Evolutionary conservation across 345 rosid genomes (phyloP), one percentile per base, ranked within the genome.

Genomic region (Camelina hispida): DNA sequence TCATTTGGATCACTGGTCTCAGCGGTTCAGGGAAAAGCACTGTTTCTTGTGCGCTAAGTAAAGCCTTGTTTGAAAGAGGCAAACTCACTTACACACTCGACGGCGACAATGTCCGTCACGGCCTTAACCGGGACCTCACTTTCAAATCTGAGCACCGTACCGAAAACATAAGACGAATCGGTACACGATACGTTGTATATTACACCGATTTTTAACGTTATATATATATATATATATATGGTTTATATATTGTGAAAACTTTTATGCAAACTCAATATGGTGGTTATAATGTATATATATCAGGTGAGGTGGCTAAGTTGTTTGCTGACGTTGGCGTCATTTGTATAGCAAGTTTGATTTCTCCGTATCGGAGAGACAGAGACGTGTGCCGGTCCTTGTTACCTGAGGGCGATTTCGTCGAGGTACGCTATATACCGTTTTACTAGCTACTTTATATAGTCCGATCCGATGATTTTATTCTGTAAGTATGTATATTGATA

Each of bases 1-100:
- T 89, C 76, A 82, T 89, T 65, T 91, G 97, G 97, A 81, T 89
- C 74, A 91, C 93, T 10, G 94, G 97, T 71, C 92, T 89, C 22
- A 87, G 94, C 71, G 97, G 94, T 68, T 91, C 97, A 83, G 95
- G 95, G 32, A 91, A 91, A 80, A 91, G 95, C 85, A 91, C 95
- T n/a, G 62, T 89, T 83, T 95, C 95, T 0, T 91, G 93, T 75
- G 91, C 95, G 5, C 30, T 89, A 73, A 84, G 87, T 42, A 81
- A 77, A 55, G 85, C 79, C 57, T 80, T 89, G 80, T 84, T 82
- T 69, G 78, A 75, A 58, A 85, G 84, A 82, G 87, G 93, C 76
- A 91, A 91, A 78, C 80, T 91, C 66, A 78, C 87, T 62, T 89
- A 87, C 83, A 80, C 90, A 65, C 93, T 89, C 1, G 97, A 89